Conservation (phyloP, 2,329 filamentous ascomycete genomes). For the Aspergillus intermedius region DNA sequence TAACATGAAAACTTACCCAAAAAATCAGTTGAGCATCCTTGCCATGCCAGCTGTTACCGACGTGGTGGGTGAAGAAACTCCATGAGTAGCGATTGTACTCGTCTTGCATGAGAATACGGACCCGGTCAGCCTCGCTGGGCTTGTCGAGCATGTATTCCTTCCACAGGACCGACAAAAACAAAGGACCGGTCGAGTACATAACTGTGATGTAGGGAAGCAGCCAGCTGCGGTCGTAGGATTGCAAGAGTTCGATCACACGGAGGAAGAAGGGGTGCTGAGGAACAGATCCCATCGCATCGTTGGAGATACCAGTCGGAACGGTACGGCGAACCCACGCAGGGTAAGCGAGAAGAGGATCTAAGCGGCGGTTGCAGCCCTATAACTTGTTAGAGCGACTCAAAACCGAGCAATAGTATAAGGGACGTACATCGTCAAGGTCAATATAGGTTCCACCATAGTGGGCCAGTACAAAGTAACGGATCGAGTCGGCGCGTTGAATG, state of each 20-base stretch:
- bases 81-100: conserved; percentile 63
- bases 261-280: conserved; percentile 70
- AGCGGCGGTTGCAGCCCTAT: conserved; percentile 60
- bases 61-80: conserved; percentile 65
- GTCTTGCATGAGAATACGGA: conserved; percentile 62
- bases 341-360: conserved; percentile 63
- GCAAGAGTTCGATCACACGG: conserved; percentile 60
- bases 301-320: conserved; percentile 69
- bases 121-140: conserved; percentile 43
- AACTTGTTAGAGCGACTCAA: neutral
- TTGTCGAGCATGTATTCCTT: conserved; percentile 59
- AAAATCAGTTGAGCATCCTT: conserved; percentile 59
- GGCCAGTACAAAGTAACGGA: conserved; percentile 71
- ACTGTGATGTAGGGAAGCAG: conserved; percentile 66
- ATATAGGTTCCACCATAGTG: conserved; percentile 77
- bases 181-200: conserved; percentile 70
- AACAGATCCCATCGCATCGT: conserved; percentile 71
- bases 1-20: conserved; percentile 42
- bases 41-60: conserved; percentile 60
- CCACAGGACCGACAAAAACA: conserved; percentile 71
- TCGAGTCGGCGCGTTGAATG: conserved; percentile 71
- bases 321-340: conserved; percentile 66
- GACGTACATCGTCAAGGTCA: conserved; percentile 63
- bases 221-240: conserved; percentile 64
- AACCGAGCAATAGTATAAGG: neutral